Evolutionary conservation across 441 rosid species (phyloP).

Genomic region (Croton setiger): DNA sequence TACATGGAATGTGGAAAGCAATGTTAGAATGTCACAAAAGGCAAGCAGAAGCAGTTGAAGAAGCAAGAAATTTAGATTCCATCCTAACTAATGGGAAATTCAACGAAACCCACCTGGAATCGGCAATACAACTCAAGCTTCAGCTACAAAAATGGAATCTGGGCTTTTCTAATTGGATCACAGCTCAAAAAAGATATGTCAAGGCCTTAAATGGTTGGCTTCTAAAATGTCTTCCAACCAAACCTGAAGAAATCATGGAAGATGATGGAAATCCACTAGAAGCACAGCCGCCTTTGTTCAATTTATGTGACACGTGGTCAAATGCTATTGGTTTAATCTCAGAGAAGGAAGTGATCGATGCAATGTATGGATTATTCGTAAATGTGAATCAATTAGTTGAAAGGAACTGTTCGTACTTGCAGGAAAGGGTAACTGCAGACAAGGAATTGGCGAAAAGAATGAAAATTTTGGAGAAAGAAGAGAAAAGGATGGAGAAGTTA

Average conservation of each 20-base stretch:
- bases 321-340: conserved; percentile 56
- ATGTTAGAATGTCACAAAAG: conserved; percentile 76
- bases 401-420: conserved; percentile 46
- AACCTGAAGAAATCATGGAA: conserved; percentile 48
- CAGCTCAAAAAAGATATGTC: conserved; percentile 60
- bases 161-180: conserved; percentile 67
- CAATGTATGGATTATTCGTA: conserved; percentile 50
- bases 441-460: conserved; percentile 57
- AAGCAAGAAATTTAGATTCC: conserved; percentile 53
- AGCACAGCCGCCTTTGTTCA: conserved; percentile 73
- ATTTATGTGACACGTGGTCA: conserved; percentile 81
- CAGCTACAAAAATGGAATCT: conserved; percentile 66
- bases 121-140: conserved; percentile 58
- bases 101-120: conserved; percentile 51
- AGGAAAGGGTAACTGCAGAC: conserved; percentile 41
- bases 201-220: conserved; percentile 80
- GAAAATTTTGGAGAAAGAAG: conserved; percentile 59
- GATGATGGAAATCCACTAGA: conserved; percentile 50
- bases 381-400: conserved; percentile 62
- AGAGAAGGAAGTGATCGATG: conserved; percentile 67
- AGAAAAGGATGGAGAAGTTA: conserved; percentile 68
- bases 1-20: conserved; percentile 77
- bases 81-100: conserved; percentile 49
- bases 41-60: conserved; percentile 62
- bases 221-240: conserved; percentile 57